phyloP scores from a whole-genome alignment of 2,329 filamentous ascomycete genomes.

The Penicillium concentricum region DNA sequence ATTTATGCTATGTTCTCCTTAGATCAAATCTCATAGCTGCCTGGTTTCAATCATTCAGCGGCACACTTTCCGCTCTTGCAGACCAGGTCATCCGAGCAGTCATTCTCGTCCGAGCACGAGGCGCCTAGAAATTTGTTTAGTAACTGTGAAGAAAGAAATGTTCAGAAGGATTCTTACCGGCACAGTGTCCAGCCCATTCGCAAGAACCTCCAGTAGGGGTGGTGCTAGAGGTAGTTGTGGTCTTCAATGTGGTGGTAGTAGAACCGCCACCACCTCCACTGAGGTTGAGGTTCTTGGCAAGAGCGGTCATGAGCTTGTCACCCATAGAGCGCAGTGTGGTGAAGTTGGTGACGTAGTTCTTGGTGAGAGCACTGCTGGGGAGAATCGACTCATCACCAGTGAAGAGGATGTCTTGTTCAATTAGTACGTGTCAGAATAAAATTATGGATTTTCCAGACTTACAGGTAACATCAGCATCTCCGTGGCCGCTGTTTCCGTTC shows the following conservation, averaged over 20 bases:
- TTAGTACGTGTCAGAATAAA: background rate
- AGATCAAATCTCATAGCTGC: background rate
- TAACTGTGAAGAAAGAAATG: background rate
- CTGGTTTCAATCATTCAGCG: background rate
- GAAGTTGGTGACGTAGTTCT: conserved; percentile 25
- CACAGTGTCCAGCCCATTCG: conserved; percentile 22
- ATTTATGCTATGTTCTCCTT: background rate
- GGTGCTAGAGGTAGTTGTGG: conserved; percentile 3
- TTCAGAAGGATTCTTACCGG: conserved; percentile 12
- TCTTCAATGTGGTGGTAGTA: background rate
- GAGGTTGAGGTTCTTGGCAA: conserved; percentile 23
- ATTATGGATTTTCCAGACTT: background rate
- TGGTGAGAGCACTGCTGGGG: conserved; percentile 22
- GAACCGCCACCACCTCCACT: conserved; percentile 3
- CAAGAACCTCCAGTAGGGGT: conserved; percentile 5
- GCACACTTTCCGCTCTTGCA: conserved; percentile 14
- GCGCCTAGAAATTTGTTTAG: conserved; percentile 8
- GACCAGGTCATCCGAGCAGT: conserved; percentile 11
- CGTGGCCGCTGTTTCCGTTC: conserved; percentile 29
- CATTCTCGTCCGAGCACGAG: conserved; percentile 10
- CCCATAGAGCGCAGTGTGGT: conserved; percentile 26
- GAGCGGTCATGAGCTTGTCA: conserved; percentile 24
- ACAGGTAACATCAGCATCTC: conserved; percentile 32
- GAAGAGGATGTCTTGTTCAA: conserved; percentile 30
- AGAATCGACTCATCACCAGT: conserved; percentile 28